Conservation (phyloP, 2,329 filamentous ascomycete genomes). For the Xylariales sp. region DNA sequence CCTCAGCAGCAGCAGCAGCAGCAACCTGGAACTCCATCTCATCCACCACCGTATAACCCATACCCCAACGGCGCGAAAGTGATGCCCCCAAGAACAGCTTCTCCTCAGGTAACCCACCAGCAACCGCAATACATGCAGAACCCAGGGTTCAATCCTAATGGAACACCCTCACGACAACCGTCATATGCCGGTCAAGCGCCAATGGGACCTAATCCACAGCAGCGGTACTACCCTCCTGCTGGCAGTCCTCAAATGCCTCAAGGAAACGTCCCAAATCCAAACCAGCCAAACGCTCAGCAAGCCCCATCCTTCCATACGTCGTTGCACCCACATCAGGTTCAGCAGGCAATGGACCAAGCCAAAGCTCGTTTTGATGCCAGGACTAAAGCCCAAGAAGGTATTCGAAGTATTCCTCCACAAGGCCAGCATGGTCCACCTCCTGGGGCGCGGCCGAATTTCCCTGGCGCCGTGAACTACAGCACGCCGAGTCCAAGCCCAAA, state of each 20-base stretch:
- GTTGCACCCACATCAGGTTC: conserved; percentile 22
- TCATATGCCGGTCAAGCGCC: conserved; percentile 21
- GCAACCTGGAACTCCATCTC: conserved; percentile 20
- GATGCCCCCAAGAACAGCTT: conserved; percentile 22
- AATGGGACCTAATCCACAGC: conserved; percentile 17
- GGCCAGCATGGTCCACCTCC: conserved; percentile 20
- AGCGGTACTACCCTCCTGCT: conserved; percentile 20
- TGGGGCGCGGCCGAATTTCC: conserved; percentile 19
- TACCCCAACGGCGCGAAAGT: conserved; percentile 22
- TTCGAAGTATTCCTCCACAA: conserved; percentile 16
- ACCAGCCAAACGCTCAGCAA: conserved; percentile 15
- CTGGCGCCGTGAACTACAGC: conserved; percentile 15
- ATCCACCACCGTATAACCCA: conserved; percentile 18
- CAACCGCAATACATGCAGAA: conserved; percentile 20
- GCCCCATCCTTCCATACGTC: conserved; percentile 22
- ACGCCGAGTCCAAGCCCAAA: conserved; percentile 21
- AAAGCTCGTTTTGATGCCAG: conserved; percentile 25
- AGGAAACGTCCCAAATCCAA: conserved; percentile 13
- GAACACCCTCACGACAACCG: conserved; percentile 20
- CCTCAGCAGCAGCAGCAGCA: conserved; percentile 21
- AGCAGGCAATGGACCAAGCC: conserved; percentile 27
- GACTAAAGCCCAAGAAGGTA: conserved; percentile 19
- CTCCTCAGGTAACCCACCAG: conserved; percentile 24
- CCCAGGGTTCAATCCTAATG: conserved; percentile 20
- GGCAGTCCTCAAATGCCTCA: conserved; percentile 19